Evolutionary conservation across 2,329 filamentous ascomycete genomes (phyloP), one percentile per base, ranked within the genome.

Genomic region (Diaporthe sp.): DNA sequence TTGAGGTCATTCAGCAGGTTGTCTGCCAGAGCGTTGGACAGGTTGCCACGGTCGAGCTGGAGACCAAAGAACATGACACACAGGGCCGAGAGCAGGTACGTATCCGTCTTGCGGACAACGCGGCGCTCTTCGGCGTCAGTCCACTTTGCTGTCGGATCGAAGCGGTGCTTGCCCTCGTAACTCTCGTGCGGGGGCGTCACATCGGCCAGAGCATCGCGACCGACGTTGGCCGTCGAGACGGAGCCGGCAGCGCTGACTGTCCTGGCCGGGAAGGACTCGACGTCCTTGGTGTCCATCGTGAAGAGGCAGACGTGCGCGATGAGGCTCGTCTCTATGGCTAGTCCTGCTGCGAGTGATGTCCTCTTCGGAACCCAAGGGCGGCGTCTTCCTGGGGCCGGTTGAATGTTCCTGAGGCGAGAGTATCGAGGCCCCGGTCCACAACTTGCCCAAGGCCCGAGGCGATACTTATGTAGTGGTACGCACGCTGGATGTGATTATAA

Each of bases 21-120:
- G 79, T 93, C 91, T 2, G 89, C 90, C 39, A 91, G 82, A 4
- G 91, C 91, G 77, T 92, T 91, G 71, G 85, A 86, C 78, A 93
- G 83, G 78, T 93, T 93, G 69, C 90, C 90, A 63, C 92, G 85
- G 79, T 92, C 91, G 10, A 93, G 83, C 78, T 93, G 90, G 6
- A 93, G 84, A 0, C 89, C 89, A 73, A 92, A 92, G 81, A 93
- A 92, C 77, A 87, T 87, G 30, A 86, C 74, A 74, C 85, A 87
- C 6, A 86, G 73, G 83, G 84, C 85, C 30, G 80, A 79, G 42
- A 87, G 77, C 6, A 87, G 81, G 27, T 79, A 81, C 7, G 85
- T 39, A 74, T 87, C 86, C 0, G 84, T 86, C 84, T 91, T 92
- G 59, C 88, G 82, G 35, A 92, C 85, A 4, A 91, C 82, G 17